Evolutionary conservation across 1,284 basidiomycete species (phyloP), one percentile per base, ranked within the genome.

Genomic region (Ceratobasidium sp.): DNA sequence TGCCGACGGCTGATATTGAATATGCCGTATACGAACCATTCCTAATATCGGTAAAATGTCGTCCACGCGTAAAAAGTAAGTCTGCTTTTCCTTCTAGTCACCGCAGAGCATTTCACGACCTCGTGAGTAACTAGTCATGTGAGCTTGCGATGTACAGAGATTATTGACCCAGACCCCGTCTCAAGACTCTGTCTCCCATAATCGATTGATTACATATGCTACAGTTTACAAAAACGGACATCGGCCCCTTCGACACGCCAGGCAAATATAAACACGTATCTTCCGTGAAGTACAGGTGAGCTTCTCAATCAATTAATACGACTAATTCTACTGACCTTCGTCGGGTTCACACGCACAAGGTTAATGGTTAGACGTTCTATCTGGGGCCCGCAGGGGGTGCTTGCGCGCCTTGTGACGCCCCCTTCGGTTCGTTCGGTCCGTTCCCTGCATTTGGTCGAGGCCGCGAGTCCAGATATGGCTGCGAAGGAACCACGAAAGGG

Each of bases 41-140:
- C 72, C 46, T 75, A 75, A 75, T 75, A 75, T 75, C 72, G 72
- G 72, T 63, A 75, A 75, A 75, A 64, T 66, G 55, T 64, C 33
- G 49, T 64, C 72, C 72, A 75, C 60, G 61, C 46, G n/a, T n/a
- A n/a, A 64, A 12, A 53, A 53, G 42, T 75, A 49, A 75, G 46
- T 75, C 28, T 63, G 26, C 55, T 15, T 75, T 61, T 40, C n/a
- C 72, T 64, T 75, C 51, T 40, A 26, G 72, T 49, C 9, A 61
- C 63, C 55, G n/a, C 42, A 42, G 26, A 53, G 39, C 46, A 44
- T 39, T 49, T 51, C 39, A 23, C 33, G 39, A 58, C 69, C 55
- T 71, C 69, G 58, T 46, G 46, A 75, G 60, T 64, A 61, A 75
- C 58, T 75, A 64, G 72, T 75, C 72, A 75, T 66, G 72, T 66